Base-by-base conservation (phyloP, 2,329 filamentous ascomycete genomes). In the Fusarium domesticum region DNA sequence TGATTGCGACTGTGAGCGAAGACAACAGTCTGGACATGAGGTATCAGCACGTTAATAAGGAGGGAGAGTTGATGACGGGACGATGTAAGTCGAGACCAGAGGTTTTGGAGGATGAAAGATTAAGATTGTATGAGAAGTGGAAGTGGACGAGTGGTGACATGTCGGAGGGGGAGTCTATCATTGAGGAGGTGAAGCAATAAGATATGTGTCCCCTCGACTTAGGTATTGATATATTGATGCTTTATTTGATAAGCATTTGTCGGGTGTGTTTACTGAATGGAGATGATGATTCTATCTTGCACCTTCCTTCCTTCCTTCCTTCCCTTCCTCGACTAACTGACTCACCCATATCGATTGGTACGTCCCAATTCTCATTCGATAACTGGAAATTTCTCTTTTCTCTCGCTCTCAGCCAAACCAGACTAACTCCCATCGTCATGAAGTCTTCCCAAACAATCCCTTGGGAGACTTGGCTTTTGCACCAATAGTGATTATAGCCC, bases 71-170 rank as follows among this genome's bases (percentile, higher is more conserved):
- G 33, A 60, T 60, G 59, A 60, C 58, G 30, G 56, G 56, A 2
- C 43, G 42, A 32, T 60, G 59, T 41, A 39, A 23, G 28, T 56
- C 53, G 5, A 47, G 20, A 31, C 51, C 56, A 3, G 56, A 56
- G 45, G 45, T 44, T 28, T 36, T 58, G 28, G 46, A 17, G 8
- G 59, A 62, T 35, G 58, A 56, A 16, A 37, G 57, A 25, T 30
- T 61, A 35, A 45, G 51, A 38, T 44, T 62, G 51, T 52, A 56
- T 37, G 59, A 61, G 57, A 56, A 43, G 37, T 61, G 59, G 56
- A 17, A 47, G 43, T 60, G 58, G 58, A 60, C 56, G 5, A 54
- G 51, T 28, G 57, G 59, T 4, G 54, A 60, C 23, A 10, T 19
- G 12, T 57, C 53, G 10, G 36, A 43, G 19, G 57, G 59, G 6